Base-by-base conservation (phyloP, 352 stramenopile genomes). In the Phytopythium montanum region DNA sequence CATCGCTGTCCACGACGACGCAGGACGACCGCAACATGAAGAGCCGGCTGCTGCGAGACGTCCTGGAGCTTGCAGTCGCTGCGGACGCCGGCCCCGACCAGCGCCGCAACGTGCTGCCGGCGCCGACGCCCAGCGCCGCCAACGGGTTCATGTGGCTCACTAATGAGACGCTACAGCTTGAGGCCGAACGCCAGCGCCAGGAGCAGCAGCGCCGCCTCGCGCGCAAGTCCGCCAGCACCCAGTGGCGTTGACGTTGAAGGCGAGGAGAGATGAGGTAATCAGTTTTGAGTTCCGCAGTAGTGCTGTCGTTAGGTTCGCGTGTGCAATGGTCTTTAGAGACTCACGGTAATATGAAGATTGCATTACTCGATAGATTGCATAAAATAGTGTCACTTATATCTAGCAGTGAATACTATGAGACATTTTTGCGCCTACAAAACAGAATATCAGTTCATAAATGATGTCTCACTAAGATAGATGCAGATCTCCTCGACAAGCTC, bases 1-100 rank as follows among this genome's bases (percentile, higher is more conserved):
- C 83, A 1, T 92, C 83, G 33, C 68, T 92, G 7, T 76, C 75
- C 6, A 91, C 79, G 18, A 92, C 83, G 3, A 91, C 83, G 19
- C 66, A 53, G 42, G 77, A 88, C 28, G 83, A 92, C 55, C 77
- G 81, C 55, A 92, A 85, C 52, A 91, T 92, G 81, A 92, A 92
- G 62, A 85, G 74, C 49, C 69, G 81, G 25, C 61, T 92, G 38
- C 58, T 92, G 18, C 76, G 83, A 26, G 81, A 92, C 42, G 81
- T 92, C 25, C 62, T 92, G 3, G 83, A 90, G 65, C 62, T 92
- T 31, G 75, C 70, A 4, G 74, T 92, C 5, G 60, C 73, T 29
- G 53, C 72, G 8, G 79, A 90, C 65, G 64, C 68, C 6, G 72
- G 65, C 10, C 70, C 77, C 1, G 73, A 80, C 38, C 68, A 82